Evolutionary conservation across 225 moss, liverwort and hornwort genomes (phyloP), one percentile per base, ranked within the genome.

Genomic region (Asterella californica): DNA sequence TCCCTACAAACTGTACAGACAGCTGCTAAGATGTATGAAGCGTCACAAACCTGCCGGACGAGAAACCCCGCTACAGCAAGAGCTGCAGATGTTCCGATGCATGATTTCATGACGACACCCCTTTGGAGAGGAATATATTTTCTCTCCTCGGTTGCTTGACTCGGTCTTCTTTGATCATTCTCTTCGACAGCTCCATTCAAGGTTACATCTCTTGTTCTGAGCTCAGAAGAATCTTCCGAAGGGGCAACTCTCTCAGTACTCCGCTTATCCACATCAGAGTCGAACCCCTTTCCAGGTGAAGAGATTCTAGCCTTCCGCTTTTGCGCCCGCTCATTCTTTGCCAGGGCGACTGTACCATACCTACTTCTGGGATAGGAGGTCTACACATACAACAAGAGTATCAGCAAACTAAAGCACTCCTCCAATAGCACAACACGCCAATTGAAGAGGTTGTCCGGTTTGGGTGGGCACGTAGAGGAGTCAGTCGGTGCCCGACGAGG

Each of bases 81-180:
- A 75, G 83, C 92, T 68, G 76, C 87, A 68, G 96, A 89, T 76
- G 96, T 91, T 62, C 69, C 81, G 34, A 87, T 79, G 54, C 91
- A 94, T 48, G 96, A 91, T 82, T 85, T 92, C 79, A 94, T 78
- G 77, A 96, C 91, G 49, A 88, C 62, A 29, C 83, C 83, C 82
- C 93, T 87, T 17, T 83, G 77, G 15, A 77, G 80, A 30, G 49
- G 38, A 33, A 29, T 27, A 9, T 73, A 69, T n/a, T 42, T 78
- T 50, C 33, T 73, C 32, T 30, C 78, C 14, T 37, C 70, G 10
- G 64, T 37, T 19, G 29, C 32, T 34, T 74, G 74, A 74, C 8
- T 42, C 12, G 10, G 18, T 70, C 42, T 65, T 10, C 5, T 60
- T 75, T 18, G 62, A n/a, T 77, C 72, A 64, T 6, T 30, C 55